These are phyloP conservation scores for Fusarium mexicanum DNA, from an alignment of 2,329 filamentous ascomycete genomes.

Conservation along the genomic window DNA sequence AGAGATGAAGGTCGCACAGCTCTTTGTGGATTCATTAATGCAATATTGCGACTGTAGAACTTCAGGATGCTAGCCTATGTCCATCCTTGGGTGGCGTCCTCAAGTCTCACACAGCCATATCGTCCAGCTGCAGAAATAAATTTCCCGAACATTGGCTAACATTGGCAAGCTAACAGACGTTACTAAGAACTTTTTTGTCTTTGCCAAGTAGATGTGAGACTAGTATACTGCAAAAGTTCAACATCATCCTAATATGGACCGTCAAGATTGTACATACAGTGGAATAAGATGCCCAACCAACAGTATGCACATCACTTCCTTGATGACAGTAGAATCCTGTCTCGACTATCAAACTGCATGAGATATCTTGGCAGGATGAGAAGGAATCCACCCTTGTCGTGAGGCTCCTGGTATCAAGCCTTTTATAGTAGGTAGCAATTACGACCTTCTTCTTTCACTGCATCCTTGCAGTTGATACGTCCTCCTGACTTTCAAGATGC, in stretches of 20 bases:
- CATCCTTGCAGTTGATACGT: constrained; percentile 27
- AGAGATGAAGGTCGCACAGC: neutral
- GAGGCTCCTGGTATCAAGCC: constrained; percentile 30
- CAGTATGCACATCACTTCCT: neutral
- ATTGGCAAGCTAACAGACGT: constrained; percentile 5
- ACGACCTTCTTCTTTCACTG: constrained; percentile 35
- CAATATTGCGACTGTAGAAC: neutral
- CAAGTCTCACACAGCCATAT: neutral
- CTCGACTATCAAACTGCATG: constrained; percentile 6
- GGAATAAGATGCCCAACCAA: neutral
- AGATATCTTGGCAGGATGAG: constrained; percentile 16
- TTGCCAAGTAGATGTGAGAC: constrained; percentile 11
- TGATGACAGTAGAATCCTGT: neutral
- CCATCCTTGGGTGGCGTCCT: neutral
- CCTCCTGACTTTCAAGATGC: constrained; percentile 13
- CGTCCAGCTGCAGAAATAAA: constrained; percentile 4
- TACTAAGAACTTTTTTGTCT: constrained; percentile 3
- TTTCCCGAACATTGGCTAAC: constrained; percentile 9
- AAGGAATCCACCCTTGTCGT: constrained; percentile 11
- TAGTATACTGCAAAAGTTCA: constrained; percentile 17
- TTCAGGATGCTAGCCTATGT: neutral
- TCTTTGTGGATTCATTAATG: neutral
- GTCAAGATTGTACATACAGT: neutral
- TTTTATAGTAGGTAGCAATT: constrained; percentile 24
- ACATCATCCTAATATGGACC: neutral